Evolutionary conservation across 176 grass and related monocot genomes (phyloP).

Genomic region (Oryza nivara): DNA sequence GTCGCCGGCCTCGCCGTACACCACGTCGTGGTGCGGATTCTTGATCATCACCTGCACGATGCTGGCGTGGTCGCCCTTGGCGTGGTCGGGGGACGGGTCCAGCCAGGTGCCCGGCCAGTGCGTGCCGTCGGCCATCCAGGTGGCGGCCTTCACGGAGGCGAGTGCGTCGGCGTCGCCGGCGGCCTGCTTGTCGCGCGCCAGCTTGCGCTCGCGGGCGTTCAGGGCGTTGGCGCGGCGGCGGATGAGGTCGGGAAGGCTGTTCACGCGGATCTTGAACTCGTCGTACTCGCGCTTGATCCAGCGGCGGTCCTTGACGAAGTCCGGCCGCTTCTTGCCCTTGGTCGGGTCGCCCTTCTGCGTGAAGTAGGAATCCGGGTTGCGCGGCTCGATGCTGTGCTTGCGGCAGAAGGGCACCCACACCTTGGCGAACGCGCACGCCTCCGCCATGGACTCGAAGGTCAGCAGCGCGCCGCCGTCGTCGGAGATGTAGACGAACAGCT

Average conservation of each 20-base stretch:
- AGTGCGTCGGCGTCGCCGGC: not conserved
- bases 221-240: conserved; percentile 60
- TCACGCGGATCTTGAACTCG: conserved; percentile 85
- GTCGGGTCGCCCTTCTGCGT: conserved; percentile 73
- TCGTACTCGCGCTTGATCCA: conserved; percentile 96
- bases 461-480: conserved; percentile 76
- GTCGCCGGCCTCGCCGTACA: conserved; percentile 46
- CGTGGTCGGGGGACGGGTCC: conserved; percentile 61
- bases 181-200: conserved; percentile 46
- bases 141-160: conserved; percentile 50
- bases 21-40: conserved; percentile 56
- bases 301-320: conserved; percentile 85
- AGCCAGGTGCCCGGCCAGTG: conserved; percentile 87
- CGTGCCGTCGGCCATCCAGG: conserved; percentile 86
- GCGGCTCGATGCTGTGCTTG: conserved; percentile 78
- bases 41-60: conserved; percentile 90
- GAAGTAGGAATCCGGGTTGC: conserved; percentile 88
- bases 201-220: conserved; percentile 59
- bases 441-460: conserved; percentile 77
- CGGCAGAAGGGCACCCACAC: conserved; percentile 93
- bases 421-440: conserved; percentile 66
- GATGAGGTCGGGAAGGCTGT: conserved; percentile 69
- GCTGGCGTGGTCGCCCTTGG: conserved; percentile 85
- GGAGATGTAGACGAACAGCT: conserved; percentile 76
- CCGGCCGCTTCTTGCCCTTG: conserved; percentile 71